phyloP scores from a whole-genome alignment of 2,329 filamentous ascomycete genomes.

The Talaromyces sp. region DNA sequence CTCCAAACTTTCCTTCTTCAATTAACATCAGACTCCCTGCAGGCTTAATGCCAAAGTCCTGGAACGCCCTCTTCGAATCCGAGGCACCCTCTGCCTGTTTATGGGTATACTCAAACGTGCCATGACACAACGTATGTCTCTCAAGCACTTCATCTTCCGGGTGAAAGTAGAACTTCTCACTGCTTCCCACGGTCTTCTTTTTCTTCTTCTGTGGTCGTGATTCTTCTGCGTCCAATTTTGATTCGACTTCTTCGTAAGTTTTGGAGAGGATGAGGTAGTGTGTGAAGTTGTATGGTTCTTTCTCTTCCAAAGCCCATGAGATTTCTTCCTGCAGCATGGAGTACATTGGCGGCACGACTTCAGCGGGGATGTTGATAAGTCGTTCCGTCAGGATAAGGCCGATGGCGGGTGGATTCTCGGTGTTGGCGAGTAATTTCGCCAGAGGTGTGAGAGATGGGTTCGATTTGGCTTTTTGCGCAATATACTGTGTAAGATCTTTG shows the following conservation, averaged over 20 bases:
- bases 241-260: conserved; percentile 85
- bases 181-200: conserved; percentile 45
- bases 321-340: conserved; percentile 91
- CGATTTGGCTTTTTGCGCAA: conserved; percentile 54
- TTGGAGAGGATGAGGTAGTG: conserved; percentile 92
- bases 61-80: conserved; percentile 91
- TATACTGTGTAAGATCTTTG: conserved; percentile 67
- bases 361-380: conserved; percentile 92
- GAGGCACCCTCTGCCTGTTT: conserved; percentile 72
- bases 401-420: conserved; percentile 55
- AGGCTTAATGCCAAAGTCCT: conserved; percentile 84
- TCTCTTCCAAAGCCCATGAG: conserved; percentile 79
- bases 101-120: conserved; percentile 74
- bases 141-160: conserved; percentile 90
- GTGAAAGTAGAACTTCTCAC: conserved; percentile 80
- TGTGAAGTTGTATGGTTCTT: conserved; percentile 87
- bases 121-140: conserved; percentile 66
- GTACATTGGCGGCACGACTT: conserved; percentile 92
- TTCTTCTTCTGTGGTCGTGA: conserved; percentile 64
- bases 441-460: conserved; percentile 58
- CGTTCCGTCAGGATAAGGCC: conserved; percentile 89
- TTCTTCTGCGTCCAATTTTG: conserved; percentile 68
- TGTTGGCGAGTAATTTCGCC: conserved; percentile 55
- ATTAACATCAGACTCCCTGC: conserved; percentile 83
- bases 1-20: conserved; percentile 71